Evolutionary conservation across 202 grass and related monocot genomes (phyloP), one percentile per base, ranked within the genome.

Genomic region (Hordeum pubiflorum): DNA sequence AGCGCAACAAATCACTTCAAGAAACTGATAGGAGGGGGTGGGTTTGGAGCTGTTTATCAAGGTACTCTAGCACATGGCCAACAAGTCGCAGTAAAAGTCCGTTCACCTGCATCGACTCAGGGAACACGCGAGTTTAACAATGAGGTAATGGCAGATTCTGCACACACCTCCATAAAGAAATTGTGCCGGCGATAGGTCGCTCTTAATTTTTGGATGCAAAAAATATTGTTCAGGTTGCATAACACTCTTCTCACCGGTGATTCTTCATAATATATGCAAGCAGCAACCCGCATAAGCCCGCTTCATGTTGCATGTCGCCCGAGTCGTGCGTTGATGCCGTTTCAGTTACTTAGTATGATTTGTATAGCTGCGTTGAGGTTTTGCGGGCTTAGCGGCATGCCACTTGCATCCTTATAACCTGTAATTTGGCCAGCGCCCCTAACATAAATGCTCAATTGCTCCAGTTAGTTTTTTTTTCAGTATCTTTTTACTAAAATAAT

Each of bases 21-120:
- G 83, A 93, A 79, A 9, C 74, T 94, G 70, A 90, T 97, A 70
- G 89, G 94, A 48, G 85, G 87, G 72, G 94, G 94, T 92, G 89
- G 91, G 43, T 97, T 97, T 82, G 94, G 94, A 83, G 67, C 86
- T 34, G 94, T 97, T 87, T 97, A 92, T 85, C 88, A 79, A 52
- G 91, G 94, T 38, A 90, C 55, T 84, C 78, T 97, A 83, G 72
- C 87, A 67, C 81, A 90, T 85, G 91, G 91, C 72, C 79, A 90
- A 88, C 85, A 94, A 79, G 89, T 97, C 54, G 91, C 94, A 57
- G 94, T 97, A 68, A 97, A 97, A 72, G 94, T 97, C 50, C 83
- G 91, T 29, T 94, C 94, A 73, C 70, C 86, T 24, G 85, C 89
- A 72, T 92, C 91, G 27, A 86, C 86, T 78, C 91, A 90, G 41